These are phyloP conservation scores for Croton laevigatus DNA, from an alignment of 441 rosid genomes.

Conservation along the genomic window DNA sequence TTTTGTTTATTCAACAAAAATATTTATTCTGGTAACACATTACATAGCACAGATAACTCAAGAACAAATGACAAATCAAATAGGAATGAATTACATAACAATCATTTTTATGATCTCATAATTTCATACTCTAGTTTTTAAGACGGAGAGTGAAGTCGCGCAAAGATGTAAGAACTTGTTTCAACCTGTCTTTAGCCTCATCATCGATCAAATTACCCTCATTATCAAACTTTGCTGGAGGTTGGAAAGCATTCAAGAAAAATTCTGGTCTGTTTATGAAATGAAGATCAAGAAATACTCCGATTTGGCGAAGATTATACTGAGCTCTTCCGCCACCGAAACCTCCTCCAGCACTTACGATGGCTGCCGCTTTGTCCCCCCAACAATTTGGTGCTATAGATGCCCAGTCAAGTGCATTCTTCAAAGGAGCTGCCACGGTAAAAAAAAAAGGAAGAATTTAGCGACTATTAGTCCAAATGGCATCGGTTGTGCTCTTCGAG, in stretches of 20 bases:
- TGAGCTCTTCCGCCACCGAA: slow-evolving; percentile 39
- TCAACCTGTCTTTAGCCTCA: slow-evolving; percentile 38
- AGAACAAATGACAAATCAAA: too few species aligned
- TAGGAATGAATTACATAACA: not conserved
- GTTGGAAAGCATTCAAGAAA: slow-evolving; percentile 53
- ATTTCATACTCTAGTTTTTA: slow-evolving; percentile 12
- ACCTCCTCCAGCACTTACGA: slow-evolving; percentile 36
- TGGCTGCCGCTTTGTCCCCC: slow-evolving; percentile 46
- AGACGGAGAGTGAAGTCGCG: slow-evolving; percentile 50
- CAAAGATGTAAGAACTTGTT: slow-evolving; percentile 49
- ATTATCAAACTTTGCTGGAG: slow-evolving; percentile 65
- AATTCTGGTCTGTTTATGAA: slow-evolving; percentile 65
- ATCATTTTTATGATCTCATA: not conserved
- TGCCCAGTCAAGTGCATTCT: slow-evolving; percentile 57
- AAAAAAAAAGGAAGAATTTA: not conserved
- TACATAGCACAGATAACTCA: too few species aligned
- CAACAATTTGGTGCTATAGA: slow-evolving; percentile 43
- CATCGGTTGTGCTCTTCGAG: too few species aligned
- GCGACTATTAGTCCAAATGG: too few species aligned
- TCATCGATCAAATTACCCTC: slow-evolving; percentile 62
- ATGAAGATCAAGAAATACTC: slow-evolving; percentile 46
- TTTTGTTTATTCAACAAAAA: too few species aligned
- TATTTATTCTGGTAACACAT: too few species aligned
- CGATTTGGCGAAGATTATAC: slow-evolving; percentile 45
- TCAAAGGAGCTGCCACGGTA: slow-evolving; percentile 33